Evolutionary conservation across 352 stramenopile genomes (phyloP), one percentile per base, ranked within the genome.

Genomic region (Phytophthora nicotianae): DNA sequence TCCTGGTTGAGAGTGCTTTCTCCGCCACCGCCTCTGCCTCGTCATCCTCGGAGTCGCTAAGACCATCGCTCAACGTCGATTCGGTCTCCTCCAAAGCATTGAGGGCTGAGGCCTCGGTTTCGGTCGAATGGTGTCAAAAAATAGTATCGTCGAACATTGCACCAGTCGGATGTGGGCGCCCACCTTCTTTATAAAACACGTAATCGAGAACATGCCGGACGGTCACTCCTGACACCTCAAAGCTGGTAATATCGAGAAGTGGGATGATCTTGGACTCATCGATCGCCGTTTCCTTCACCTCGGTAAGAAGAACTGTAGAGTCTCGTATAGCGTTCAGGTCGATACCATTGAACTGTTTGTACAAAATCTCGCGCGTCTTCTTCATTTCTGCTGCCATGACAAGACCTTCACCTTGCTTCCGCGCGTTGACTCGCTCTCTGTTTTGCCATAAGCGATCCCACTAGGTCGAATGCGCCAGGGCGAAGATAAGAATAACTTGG

Each of bases 271-370:
- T 26, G 4, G 46, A 24, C 14, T 52, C 27, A n/a, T 52, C 26
- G 0, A 52, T 16, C 13, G 4, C 4, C 5, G 38, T 52, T 14
- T 14, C 46, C 2, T 32, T 33, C 4, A 40, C 20, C 2, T 53
- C 32, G 2, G 29, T 13, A 8, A 54, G 16, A 20, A 53, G 10
- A 1, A 16, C 16, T 6, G 0, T 41, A 10, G 42, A 47, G 16
- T 57, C 47, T 3, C 35, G 46, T 9, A 11, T 42, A 0, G 46
- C 47, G 13, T 23, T 0, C 9, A n/a, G 10, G 24, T 41, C 26
- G 23, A 50, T 27, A 0, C 56, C 56, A 26, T 57, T 64, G 26
- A 64, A 64, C n/a, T 16, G 38, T 43, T 64, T 52, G 47, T 64
- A 64, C 1, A 51, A 33, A 1, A 45, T 38, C 4, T n/a, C 1